Evolutionary conservation across 2,329 filamentous ascomycete species (phyloP).

Genomic region (Aspergillus melleus): DNA sequence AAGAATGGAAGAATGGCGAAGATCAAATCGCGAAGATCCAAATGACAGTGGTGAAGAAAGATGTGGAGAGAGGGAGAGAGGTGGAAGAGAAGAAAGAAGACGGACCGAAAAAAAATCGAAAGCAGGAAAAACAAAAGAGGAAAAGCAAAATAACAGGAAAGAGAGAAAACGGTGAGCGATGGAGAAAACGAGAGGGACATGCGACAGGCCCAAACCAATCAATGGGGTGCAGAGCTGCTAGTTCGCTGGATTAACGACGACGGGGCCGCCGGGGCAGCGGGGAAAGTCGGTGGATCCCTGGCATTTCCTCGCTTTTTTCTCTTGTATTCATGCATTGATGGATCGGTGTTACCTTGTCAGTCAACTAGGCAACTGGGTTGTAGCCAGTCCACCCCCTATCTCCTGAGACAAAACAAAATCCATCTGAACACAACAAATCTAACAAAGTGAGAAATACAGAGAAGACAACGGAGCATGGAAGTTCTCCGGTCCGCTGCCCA

Average conservation of each 20-base stretch:
- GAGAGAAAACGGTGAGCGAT: constrained; percentile 15
- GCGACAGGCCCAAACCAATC: constrained; percentile 19
- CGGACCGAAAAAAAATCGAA: constrained; percentile 10
- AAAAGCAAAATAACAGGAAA: constrained; percentile 7
- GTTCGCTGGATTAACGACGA: constrained; percentile 10
- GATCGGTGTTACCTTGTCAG: no score
- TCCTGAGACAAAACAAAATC: no score
- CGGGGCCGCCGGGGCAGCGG: constrained; percentile 22
- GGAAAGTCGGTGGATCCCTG: constrained; percentile 15
- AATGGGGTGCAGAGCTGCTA: constrained; percentile 13
- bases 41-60: neutral
- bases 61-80: constrained; percentile 3
- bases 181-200: constrained; percentile 13
- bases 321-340: no score
- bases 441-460: no score
- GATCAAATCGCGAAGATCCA: neutral
- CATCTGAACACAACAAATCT: no score
- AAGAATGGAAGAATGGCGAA: neutral
- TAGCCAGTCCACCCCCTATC: no score
- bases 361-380: no score
- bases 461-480: no score
- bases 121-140: neutral
- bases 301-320: neutral
- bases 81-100: constrained; percentile 3
- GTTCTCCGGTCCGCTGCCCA: neutral